Evolutionary conservation across 2,329 filamentous ascomycete species (phyloP), one percentile per base, ranked within the genome.

Genomic region (Sclerotinia spermophila): DNA sequence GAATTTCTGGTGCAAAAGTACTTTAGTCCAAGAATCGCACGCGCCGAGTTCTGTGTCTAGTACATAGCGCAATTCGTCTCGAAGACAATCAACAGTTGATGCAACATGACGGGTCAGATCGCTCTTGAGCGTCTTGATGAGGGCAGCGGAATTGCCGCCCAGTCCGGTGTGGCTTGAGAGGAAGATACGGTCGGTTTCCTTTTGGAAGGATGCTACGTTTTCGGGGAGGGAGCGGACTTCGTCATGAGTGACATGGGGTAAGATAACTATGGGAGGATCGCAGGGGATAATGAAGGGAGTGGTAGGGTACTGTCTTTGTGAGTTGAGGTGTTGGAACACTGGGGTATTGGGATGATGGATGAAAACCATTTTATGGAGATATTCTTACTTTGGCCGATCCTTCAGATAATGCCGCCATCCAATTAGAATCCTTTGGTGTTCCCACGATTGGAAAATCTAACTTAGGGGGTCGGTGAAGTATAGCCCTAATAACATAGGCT

Each of bases 31-130:
- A 67, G 81, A 80, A 8, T 74, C 58, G 44, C 72, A 72, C 1
- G 58, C 8, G 6, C 76, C 76, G n/a, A 78, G n/a, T 56, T 76
- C 75, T 24, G 72, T 70, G n/a, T 76, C 67, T 15, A 76, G 38
- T 1, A 69, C 71, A 67, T 74, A 76, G 24, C 53, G 44, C 13
- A 75, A 59, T 61, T 78, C 77, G n/a, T 77, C 76, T 73, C 77
- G 73, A 1, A 78, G 58, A 33, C 68, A 68, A 59, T 68, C 60
- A 0, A 77, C 48, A 21, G 72, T 71, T 19, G 61, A 71, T 17
- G 70, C 71, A 33, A 77, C 71, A 35, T 76, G 71, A 19, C 74
- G 72, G 3, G 73, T 77, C 8, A 78, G 72, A 58, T 78, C 75
- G 30, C 67, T 38, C 24, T 75, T 77, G n/a, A 78, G 42, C 24